phyloP scores from a whole-genome alignment of 2,329 filamentous ascomycete genomes.

The Calonectria hawksworthii region DNA sequence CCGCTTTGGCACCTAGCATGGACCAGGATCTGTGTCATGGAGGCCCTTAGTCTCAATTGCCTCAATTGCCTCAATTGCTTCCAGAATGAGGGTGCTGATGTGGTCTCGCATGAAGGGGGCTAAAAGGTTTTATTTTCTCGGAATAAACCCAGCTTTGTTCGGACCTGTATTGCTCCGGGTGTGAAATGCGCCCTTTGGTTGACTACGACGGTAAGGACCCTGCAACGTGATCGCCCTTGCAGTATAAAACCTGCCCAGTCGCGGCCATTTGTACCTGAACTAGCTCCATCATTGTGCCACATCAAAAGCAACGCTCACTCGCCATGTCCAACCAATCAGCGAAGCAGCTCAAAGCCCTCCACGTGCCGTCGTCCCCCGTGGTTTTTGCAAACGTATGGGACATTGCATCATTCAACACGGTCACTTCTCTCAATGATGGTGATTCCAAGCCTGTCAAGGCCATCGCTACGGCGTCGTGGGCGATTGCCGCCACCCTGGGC shows the following conservation, averaged over 20 bases:
- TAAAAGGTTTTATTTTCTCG: neutral
- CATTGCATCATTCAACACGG: slow-evolving; percentile 59
- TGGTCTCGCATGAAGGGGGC: neutral
- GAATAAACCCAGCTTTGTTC: neutral
- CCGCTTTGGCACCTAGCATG: neutral
- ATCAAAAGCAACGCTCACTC: neutral
- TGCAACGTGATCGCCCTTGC: neutral
- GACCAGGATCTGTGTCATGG: neutral
- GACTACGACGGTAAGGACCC: neutral
- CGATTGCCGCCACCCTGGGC: slow-evolving; percentile 62
- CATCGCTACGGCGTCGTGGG: slow-evolving; percentile 65
- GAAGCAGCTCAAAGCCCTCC: slow-evolving; percentile 58
- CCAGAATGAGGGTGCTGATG: neutral
- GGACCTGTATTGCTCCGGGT: neutral
- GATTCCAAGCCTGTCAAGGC: slow-evolving; percentile 54
- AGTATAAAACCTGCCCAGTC: neutral
- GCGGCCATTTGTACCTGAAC: neutral
- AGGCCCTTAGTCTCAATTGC: neutral
- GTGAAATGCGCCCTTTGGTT: neutral
- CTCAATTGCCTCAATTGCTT: neutral
- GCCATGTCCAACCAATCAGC: slow-evolving; percentile 50
- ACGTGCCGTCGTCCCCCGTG: slow-evolving; percentile 64
- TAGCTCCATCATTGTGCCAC: neutral
- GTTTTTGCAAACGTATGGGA: slow-evolving; percentile 71
- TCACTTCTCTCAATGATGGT: slow-evolving; percentile 58